phyloP scores from a whole-genome alignment of 2,329 filamentous ascomycete genomes.

The Microcyclospora pomicola region DNA sequence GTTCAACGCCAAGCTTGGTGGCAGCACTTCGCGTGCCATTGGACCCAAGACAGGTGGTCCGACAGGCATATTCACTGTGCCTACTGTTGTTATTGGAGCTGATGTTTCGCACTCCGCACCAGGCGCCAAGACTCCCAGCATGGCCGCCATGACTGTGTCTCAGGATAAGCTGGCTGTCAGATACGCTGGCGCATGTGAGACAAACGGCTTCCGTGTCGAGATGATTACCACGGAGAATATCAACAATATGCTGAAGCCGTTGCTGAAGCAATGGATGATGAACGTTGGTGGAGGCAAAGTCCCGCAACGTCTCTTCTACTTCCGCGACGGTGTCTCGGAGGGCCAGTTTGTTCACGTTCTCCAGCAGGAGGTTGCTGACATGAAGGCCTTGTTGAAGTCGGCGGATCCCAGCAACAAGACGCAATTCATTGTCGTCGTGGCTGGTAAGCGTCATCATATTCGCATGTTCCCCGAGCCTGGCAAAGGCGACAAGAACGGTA shows the following conservation, averaged over 20 bases:
- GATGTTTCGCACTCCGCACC: slow-evolving; percentile 79
- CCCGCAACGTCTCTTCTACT: slow-evolving; percentile 72
- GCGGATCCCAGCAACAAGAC: slow-evolving; percentile 30
- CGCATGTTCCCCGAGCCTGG: slow-evolving; percentile 68
- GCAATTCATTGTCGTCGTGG: slow-evolving; percentile 74
- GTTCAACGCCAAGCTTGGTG: slow-evolving; percentile 89
- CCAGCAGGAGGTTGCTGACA: slow-evolving; percentile 57
- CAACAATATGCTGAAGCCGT: slow-evolving; percentile 49
- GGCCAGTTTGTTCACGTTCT: slow-evolving; percentile 73
- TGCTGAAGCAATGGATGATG: slow-evolving; percentile 47
- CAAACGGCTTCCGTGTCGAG: slow-evolving; percentile 71
- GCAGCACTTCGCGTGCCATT: slow-evolving; percentile 49
- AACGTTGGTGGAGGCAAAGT: slow-evolving; percentile 38
- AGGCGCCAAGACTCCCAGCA: slow-evolving; percentile 52
- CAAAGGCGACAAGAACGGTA: slow-evolving; percentile 60
- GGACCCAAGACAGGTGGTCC: slow-evolving; percentile 21
- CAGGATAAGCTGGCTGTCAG: slow-evolving; percentile 56
- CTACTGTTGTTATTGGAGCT: slow-evolving; percentile 76
- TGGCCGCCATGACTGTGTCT: slow-evolving; percentile 77
- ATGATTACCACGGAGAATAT: slow-evolving; percentile 57
- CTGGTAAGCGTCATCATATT: slow-evolving; percentile 87
- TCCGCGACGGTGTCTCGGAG: slow-evolving; percentile 84
- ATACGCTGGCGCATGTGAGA: slow-evolving; percentile 67
- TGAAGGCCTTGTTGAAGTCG: slow-evolving; percentile 40
- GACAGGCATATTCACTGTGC: slow-evolving; percentile 25